Evolutionary conservation across 2,329 filamentous ascomycete genomes (phyloP), one percentile per base, ranked within the genome.

Genomic region (Ophiostoma sp.): DNA sequence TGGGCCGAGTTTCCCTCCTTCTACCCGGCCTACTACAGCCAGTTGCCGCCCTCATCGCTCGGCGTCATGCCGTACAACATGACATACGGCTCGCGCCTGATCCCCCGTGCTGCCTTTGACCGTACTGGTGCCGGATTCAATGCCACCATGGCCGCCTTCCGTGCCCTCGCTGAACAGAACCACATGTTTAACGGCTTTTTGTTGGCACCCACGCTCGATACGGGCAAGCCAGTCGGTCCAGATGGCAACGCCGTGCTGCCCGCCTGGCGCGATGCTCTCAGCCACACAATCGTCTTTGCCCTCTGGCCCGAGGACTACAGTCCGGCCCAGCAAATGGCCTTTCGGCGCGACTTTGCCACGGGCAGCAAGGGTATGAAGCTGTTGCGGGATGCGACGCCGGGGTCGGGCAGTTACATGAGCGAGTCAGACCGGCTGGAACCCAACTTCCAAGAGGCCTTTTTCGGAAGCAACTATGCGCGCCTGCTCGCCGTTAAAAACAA

Each of bases 351-450:
- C 57, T 81, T 73, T 4, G 80, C 79, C 1, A 78, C 86, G 66
- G 78, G 80, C 50, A 77, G 80, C 2, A 28, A 22, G 7, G 69
- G 69, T n/a, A 28, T 70, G 50, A 52, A 52, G 36, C 7, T 72
- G 6, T n/a, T 74, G n/a, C 71, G 70, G 2, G 84, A 78, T 28
- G 82, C 59, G 6, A 72, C 78, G 59, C 82, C 79, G 61, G 79
- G 80, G 33, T 82, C 82, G 1, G 81, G 82, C 28, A 81, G 82
- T 7, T 86, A 87, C 75, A 76, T 85, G 73, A 86, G 85, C 75
- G 85, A 86, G 80, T 80, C 80, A 8, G 69, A 74, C 33, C 55
- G 69, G 42, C 63, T 73, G 55, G 72, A 74, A 57, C 36, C 25
- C 45, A 61, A 71, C 63, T 77, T 74, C 50, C 76, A 78, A 63